phyloP scores from a whole-genome alignment of 176 grass and related monocot genomes.

The Zoysia japonica region DNA sequence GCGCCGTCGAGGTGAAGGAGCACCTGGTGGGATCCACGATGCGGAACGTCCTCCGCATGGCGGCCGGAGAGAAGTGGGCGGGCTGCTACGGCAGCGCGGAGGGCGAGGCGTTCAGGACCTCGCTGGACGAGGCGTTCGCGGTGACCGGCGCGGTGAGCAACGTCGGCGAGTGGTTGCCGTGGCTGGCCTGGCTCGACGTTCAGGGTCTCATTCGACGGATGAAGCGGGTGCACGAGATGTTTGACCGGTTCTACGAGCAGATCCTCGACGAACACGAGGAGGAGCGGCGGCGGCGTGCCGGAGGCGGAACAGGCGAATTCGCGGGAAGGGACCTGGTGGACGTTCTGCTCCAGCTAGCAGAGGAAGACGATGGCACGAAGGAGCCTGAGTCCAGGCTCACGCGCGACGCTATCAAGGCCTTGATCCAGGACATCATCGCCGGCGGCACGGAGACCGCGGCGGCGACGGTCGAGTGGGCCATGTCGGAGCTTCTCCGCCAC shows the following conservation, averaged over 20 bases:
- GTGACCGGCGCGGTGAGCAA: constrained; percentile 48
- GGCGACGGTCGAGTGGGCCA: constrained; percentile 60
- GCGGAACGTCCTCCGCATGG: constrained; percentile 55
- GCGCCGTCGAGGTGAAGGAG: constrained; percentile 31
- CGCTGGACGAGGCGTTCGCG: constrained; percentile 59
- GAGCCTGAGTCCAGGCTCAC: constrained; percentile 50
- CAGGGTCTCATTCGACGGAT: constrained; percentile 50
- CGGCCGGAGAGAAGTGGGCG: constrained; percentile 53
- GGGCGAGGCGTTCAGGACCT: constrained; percentile 49
- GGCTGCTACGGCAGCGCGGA: constrained; percentile 35
- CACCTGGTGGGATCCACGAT: constrained; percentile 42
- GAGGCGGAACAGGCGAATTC: neutral
- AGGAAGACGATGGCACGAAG: neutral
- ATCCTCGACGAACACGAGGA: constrained; percentile 49
- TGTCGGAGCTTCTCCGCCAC: constrained; percentile 53
- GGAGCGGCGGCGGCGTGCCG: neutral
- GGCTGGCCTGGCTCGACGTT: constrained; percentile 57
- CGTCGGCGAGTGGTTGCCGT: constrained; percentile 58
- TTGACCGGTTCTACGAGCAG: constrained; percentile 59
- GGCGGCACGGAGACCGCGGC: constrained; percentile 59
- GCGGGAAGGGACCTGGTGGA: constrained; percentile 47
- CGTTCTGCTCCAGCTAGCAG: constrained; percentile 49
- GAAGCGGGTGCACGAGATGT: constrained; percentile 47
- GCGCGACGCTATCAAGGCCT: constrained; percentile 50
- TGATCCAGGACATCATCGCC: constrained; percentile 57